Conservation (phyloP, 306 rosid genomes). For the Alnus rubra region DNA sequence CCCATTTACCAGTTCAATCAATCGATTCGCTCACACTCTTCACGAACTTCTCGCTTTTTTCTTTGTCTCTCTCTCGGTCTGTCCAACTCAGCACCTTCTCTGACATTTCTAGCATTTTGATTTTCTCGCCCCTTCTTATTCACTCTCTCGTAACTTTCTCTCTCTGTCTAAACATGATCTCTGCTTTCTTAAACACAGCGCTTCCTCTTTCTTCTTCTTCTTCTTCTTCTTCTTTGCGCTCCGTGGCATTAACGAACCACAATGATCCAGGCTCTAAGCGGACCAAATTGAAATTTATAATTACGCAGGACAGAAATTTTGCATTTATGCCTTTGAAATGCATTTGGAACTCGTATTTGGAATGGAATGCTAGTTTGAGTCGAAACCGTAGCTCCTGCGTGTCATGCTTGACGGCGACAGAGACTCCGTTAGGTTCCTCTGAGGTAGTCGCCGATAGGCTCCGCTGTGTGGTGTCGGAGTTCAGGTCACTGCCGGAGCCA, state of each 20-base stretch:
- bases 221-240: slow-evolving; percentile 5
- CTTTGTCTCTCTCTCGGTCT: background rate
- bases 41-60: background rate
- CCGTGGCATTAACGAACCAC: background rate
- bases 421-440: background rate
- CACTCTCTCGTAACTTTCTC: slow-evolving; percentile 18
- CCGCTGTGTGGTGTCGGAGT: slow-evolving; percentile 46
- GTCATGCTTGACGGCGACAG: slow-evolving; percentile 2
- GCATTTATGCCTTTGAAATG: slow-evolving; percentile 13
- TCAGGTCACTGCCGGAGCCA: slow-evolving; percentile 55
- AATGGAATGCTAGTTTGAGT: background rate
- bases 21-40: background rate
- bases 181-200: background rate
- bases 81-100: background rate
- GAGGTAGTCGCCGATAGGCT: slow-evolving; percentile 33
- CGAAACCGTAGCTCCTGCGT: slow-evolving; percentile 14
- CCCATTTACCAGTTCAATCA: background rate
- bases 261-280: background rate
- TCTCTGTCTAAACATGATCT: slow-evolving; percentile 35
- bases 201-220: background rate
- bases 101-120: background rate
- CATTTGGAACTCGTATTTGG: background rate
- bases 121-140: background rate
- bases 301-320: background rate
- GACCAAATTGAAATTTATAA: background rate